Conservation (phyloP, 1,139 yeast genomes). For the Protomyces inundatus region DNA sequence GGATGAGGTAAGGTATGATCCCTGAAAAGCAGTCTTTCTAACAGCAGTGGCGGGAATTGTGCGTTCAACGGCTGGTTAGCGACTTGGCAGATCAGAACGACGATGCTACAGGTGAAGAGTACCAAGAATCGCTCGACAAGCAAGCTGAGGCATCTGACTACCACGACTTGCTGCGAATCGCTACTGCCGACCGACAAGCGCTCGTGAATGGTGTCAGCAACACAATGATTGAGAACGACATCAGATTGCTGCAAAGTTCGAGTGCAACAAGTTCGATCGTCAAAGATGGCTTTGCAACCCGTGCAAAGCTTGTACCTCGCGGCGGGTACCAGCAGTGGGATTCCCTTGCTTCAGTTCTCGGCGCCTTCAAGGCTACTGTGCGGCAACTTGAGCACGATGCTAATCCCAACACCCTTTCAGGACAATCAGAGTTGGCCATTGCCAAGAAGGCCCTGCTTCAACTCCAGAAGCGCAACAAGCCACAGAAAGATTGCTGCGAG, state of each 20-base stretch:
- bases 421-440: neutral
- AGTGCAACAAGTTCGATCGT: neutral
- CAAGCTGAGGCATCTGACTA: constrained; percentile 68
- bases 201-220: constrained; percentile 42
- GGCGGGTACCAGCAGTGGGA: neutral
- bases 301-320: neutral
- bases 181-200: constrained; percentile 54
- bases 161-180: constrained; percentile 55
- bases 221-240: constrained; percentile 30
- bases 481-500: constrained; percentile 3
- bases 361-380: neutral
- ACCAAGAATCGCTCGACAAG: constrained; percentile 61
- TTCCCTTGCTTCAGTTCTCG: neutral
- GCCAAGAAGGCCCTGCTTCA: constrained; percentile 2
- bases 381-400: neutral
- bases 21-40: too few species aligned
- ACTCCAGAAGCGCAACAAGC: constrained; percentile 23
- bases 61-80: constrained; percentile 46
- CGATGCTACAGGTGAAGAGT: constrained; percentile 70
- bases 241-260: neutral
- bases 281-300: neutral
- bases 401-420: neutral
- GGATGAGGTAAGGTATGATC: constrained; percentile 38
- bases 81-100: constrained; percentile 46
- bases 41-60: constrained; percentile 45